A percentile compares a stretch with the other conserved stretches of the same genome.
phyloP scores from a whole-genome alignment of 805 yeast genomes.

The Ogataea paradorogensis region DNA sequence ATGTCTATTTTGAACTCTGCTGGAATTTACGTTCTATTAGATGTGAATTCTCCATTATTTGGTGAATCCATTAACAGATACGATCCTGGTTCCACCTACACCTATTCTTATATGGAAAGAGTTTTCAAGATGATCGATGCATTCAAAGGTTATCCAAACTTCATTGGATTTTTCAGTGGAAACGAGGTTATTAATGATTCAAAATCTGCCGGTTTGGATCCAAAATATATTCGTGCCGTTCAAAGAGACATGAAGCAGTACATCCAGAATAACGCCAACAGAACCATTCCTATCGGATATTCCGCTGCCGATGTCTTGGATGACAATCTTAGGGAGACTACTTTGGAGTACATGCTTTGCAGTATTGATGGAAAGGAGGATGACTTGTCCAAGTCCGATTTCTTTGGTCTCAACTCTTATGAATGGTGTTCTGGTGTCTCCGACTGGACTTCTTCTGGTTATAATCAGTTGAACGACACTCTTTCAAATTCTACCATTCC shows the following conservation, averaged over 20 bases:
- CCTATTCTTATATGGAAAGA: constrained; percentile 63
- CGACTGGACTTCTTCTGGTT: constrained; percentile 69
- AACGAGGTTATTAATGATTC: constrained; percentile 88
- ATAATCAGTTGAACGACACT: constrained; percentile 54
- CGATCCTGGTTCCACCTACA: constrained; percentile 69
- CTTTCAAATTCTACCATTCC: constrained; percentile 62
- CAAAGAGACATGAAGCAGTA: constrained; percentile 90
- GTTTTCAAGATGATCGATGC: constrained; percentile 84
- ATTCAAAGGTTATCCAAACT: constrained; percentile 79
- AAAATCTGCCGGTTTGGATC: constrained; percentile 56
- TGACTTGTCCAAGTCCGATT: constrained; percentile 72
- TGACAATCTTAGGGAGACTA: constrained; percentile 55
- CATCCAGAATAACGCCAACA: constrained; percentile 61
- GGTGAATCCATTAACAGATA: constrained; percentile 71
- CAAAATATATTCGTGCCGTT: constrained; percentile 82
- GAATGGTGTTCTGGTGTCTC: constrained; percentile 89
- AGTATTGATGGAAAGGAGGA: constrained; percentile 56
- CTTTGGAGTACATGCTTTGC: constrained; percentile 82
- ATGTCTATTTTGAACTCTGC: constrained; percentile 87
- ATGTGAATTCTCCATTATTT: constrained; percentile 72
- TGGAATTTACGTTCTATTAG: constrained; percentile 84
- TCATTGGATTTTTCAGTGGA: constrained; percentile 86
- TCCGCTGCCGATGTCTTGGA: constrained; percentile 84
- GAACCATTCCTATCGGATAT: constrained; percentile 91
- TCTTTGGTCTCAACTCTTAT: constrained; percentile 92